Conservation (phyloP, 768 basidiomycete genomes). For the Pulveroboletus frians region DNA sequence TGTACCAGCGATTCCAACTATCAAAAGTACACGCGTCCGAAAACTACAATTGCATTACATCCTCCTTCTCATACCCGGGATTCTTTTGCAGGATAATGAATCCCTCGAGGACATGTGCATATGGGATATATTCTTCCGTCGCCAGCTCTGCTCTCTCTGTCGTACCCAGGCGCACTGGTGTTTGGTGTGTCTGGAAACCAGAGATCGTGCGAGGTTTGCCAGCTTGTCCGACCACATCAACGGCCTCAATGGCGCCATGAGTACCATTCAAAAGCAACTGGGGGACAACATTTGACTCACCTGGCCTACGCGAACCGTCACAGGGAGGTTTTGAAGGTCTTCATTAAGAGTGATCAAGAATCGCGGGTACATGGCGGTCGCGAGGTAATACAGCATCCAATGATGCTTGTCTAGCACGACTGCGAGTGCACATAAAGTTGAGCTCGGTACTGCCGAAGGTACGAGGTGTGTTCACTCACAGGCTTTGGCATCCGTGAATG, state of each 20-base stretch:
- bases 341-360: slow-evolving; percentile 98
- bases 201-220: slow-evolving; percentile 96
- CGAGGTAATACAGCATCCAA: slow-evolving; percentile 98
- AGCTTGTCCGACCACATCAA: slow-evolving; percentile 96
- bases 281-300: slow-evolving; percentile 34
- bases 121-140: slow-evolving; percentile 95
- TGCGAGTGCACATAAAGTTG: slow-evolving; percentile 27
- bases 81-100: slow-evolving; percentile 91
- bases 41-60: slow-evolving; percentile 71
- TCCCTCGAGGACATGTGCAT: slow-evolving; percentile 84
- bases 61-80: slow-evolving; percentile 83
- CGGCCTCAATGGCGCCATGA: slow-evolving; percentile 49
- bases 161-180: slow-evolving; percentile 92
- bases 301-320: slow-evolving; percentile 93
- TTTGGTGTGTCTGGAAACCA: slow-evolving; percentile 97
- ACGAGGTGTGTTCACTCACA: slow-evolving; percentile 53
- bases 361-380: slow-evolving; percentile 95
- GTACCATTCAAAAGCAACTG: neutral
- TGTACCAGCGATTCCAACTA: neutral
- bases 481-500: slow-evolving; percentile 89
- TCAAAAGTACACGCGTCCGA: slow-evolving; percentile 1
- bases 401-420: slow-evolving; percentile 94
- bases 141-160: slow-evolving; percentile 94
- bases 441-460: neutral
- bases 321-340: slow-evolving; percentile 76